These are phyloP conservation scores for Fusarium buxicola DNA, from an alignment of 2,329 filamentous ascomycete genomes.

Conservation along the genomic window DNA sequence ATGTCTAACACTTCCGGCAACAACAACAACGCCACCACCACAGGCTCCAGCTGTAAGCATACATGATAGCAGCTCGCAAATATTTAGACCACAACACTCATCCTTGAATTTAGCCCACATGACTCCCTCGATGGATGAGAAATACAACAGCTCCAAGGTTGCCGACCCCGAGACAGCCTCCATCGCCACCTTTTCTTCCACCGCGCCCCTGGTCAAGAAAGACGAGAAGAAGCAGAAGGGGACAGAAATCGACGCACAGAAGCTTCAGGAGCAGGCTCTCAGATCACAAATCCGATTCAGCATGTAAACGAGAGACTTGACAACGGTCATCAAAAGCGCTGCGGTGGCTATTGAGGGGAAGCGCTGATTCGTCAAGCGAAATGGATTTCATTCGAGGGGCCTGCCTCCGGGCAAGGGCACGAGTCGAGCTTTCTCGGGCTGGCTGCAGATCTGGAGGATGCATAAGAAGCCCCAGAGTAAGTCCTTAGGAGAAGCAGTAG, in stretches of 20 bases:
- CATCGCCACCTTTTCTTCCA: constrained; percentile 42
- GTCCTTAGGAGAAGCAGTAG: too few species aligned
- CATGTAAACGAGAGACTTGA: constrained; percentile 32
- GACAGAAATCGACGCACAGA: constrained; percentile 37
- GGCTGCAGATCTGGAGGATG: too few species aligned
- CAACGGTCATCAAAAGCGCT: not conserved
- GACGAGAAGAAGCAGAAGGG: constrained; percentile 30
- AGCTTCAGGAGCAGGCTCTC: constrained; percentile 45
- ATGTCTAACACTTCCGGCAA: constrained; percentile 29
- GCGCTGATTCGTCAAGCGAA: constrained; percentile 1
- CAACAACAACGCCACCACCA: constrained; percentile 17
- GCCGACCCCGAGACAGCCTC: constrained; percentile 44
- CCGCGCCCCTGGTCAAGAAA: constrained; percentile 41
- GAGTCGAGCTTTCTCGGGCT: too few species aligned
- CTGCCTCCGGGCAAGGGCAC: too few species aligned
- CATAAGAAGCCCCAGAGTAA: too few species aligned
- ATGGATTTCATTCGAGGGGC: not conserved
- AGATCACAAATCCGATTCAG: constrained; percentile 45
- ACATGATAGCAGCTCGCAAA: not conserved
- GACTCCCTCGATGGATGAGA: constrained; percentile 14
- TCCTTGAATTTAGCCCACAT: constrained; percentile 15
- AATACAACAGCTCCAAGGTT: constrained; percentile 22
- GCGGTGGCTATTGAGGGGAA: not conserved
- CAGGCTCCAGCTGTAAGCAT: constrained; percentile 35
- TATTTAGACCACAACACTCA: constrained; percentile 11